A percentile compares a stretch with the other conserved stretches of the same genome.
phyloP scores from a whole-genome alignment of 805 yeast species.

The Starmerella apis region DNA sequence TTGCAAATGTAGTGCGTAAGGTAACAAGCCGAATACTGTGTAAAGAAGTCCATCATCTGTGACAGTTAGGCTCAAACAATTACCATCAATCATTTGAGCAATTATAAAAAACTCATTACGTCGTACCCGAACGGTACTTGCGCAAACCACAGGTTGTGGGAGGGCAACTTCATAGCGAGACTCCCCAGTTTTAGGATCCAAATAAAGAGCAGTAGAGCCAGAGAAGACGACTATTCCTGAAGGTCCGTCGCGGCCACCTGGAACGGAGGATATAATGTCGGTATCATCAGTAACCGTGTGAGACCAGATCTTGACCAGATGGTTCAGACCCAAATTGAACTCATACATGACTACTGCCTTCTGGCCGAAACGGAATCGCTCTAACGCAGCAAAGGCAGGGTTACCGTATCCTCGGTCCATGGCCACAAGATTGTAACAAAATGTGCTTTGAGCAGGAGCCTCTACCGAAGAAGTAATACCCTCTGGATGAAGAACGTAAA shows the following conservation, averaged over 20 bases:
- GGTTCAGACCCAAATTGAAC: conserved; percentile 76
- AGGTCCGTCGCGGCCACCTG: conserved; percentile 61
- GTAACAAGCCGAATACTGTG: conserved; percentile 27
- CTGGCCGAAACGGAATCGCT: conserved; percentile 38
- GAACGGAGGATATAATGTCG: conserved; percentile 51
- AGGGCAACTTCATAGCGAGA: conserved; percentile 3
- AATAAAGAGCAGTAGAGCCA: conserved; percentile 43
- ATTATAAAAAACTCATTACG: conserved; percentile 49
- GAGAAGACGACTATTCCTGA: conserved; percentile 61
- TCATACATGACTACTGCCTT: conserved; percentile 57
- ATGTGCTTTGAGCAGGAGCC: conserved; percentile 20
- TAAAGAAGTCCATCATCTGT: conserved; percentile 27
- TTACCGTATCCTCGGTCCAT: conserved; percentile 72
- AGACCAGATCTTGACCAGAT: conserved; percentile 47
- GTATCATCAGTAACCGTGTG: conserved; percentile 36
- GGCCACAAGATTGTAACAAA: conserved; percentile 48
- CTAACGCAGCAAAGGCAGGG: conserved; percentile 76
- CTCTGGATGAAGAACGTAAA: not conserved
- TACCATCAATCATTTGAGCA: conserved; percentile 63
- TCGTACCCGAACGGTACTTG: conserved; percentile 35
- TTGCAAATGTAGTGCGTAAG: conserved; percentile 33
- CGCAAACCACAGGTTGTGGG: conserved; percentile 37
- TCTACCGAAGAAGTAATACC: not conserved
- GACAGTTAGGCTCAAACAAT: conserved; percentile 54
- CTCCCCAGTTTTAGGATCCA: conserved; percentile 11